A percentile compares a stretch with the other conserved stretches of the same genome.
phyloP scores from a whole-genome alignment of 2,329 filamentous ascomycete species.

The Chaetomiaceae sp. region DNA sequence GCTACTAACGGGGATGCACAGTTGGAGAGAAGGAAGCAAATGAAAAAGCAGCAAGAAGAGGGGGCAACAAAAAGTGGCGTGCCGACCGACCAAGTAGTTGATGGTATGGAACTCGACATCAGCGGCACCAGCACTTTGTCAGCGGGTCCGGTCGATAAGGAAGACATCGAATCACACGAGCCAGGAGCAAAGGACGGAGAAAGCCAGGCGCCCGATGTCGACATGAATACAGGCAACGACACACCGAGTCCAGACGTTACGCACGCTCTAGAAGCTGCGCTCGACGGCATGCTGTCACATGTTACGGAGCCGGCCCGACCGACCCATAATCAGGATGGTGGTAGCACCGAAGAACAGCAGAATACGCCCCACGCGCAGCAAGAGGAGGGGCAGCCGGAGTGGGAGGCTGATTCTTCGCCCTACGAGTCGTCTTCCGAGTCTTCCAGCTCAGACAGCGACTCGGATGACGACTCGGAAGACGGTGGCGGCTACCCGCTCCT shows the following conservation, averaged over 20 bases:
- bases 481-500: slow-evolving; percentile 68
- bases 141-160: not conserved
- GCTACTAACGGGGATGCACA: slow-evolving; percentile 12
- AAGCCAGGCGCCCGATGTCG: not conserved
- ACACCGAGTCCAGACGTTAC: slow-evolving; percentile 38
- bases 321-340: slow-evolving; percentile 3
- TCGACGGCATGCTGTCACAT: slow-evolving; percentile 35
- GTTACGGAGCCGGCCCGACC: slow-evolving; percentile 2
- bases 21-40: slow-evolving; percentile 3
- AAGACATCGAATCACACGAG: not conserved
- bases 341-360: slow-evolving; percentile 14
- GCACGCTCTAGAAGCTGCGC: slow-evolving; percentile 41
- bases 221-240: slow-evolving; percentile 4
- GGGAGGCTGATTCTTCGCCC: slow-evolving; percentile 76
- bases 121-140: not conserved
- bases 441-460: slow-evolving; percentile 55
- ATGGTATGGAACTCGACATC: slow-evolving; percentile 17
- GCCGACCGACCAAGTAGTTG: not conserved
- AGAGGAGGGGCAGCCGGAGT: slow-evolving; percentile 60
- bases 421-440: slow-evolving; percentile 64
- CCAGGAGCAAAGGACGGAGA: not conserved
- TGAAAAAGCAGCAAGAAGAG: slow-evolving; percentile 5
- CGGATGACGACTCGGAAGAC: slow-evolving; percentile 49
- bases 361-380: slow-evolving; percentile 13
- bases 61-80: slow-evolving; percentile 1